Evolutionary conservation across 306 rosid genomes (phyloP).

Genomic region (Castanea mollissima): DNA sequence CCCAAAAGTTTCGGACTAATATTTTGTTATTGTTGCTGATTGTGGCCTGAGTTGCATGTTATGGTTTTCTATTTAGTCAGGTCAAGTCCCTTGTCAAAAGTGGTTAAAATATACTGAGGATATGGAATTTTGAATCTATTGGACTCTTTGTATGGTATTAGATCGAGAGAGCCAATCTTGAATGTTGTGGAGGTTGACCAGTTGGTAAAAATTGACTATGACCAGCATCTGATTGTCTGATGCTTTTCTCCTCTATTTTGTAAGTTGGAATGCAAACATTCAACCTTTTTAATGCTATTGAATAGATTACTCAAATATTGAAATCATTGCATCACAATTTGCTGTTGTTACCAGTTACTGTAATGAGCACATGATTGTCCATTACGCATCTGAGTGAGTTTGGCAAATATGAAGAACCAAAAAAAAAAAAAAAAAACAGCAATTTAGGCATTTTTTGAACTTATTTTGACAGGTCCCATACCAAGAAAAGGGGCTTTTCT

Average conservation of each 20-base stretch:
- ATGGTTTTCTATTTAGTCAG: background rate
- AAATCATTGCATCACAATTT: background rate
- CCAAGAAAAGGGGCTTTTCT: no score
- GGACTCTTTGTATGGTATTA: background rate
- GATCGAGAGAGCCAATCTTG: background rate
- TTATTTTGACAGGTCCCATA: no score
- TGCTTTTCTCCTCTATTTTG: background rate
- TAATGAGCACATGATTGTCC: background rate
- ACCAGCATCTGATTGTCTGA: background rate
- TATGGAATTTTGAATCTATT: background rate
- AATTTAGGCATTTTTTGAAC: no score
- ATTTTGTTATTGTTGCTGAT: no score
- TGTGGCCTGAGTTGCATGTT: background rate
- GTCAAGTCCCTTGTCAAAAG: background rate
- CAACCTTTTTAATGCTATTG: background rate
- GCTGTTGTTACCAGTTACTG: constrained; percentile 11
- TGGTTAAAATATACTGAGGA: background rate
- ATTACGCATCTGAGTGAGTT: background rate
- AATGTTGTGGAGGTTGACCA: background rate
- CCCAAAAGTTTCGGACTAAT: no score
- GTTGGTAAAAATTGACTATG: background rate
- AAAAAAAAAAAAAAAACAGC: no score
- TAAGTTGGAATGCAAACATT: background rate
- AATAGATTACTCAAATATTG: background rate
- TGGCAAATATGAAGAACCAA: background rate